Percentiles rank a stretch among this genome's conserved stretches.
phyloP scores from a whole-genome alignment of 805 yeast genomes.

The Cyberlindnera japonica region DNA sequence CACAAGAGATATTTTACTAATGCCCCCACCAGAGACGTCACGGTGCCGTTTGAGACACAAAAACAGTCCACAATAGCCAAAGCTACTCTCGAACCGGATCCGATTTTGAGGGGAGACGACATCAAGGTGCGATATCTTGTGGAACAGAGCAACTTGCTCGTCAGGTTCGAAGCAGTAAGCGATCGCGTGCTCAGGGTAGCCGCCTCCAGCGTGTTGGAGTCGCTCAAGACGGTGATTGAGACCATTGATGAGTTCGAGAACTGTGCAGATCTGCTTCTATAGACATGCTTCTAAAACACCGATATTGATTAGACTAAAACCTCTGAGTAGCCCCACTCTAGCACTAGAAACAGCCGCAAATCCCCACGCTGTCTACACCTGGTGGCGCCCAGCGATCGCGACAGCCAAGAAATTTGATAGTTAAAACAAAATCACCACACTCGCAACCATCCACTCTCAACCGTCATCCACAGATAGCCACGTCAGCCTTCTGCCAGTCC shows the following conservation, averaged over 20 bases:
- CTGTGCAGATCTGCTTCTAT: background rate
- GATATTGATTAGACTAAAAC: too few species aligned
- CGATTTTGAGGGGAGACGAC: constrained; percentile 70
- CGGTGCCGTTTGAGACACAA: constrained; percentile 58
- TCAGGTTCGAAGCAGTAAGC: constrained; percentile 55
- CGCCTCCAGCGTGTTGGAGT: constrained; percentile 75
- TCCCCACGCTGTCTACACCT: too few species aligned
- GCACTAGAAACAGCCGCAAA: too few species aligned
- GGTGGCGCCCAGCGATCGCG: too few species aligned
- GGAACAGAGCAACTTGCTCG: constrained; percentile 34
- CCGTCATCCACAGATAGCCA: background rate
- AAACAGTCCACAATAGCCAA: constrained; percentile 63
- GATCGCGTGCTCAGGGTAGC: constrained; percentile 82
- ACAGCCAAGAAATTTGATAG: background rate
- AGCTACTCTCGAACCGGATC: constrained; percentile 68
- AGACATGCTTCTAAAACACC: too few species aligned
- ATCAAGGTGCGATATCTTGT: constrained; percentile 45
- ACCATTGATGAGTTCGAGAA: constrained; percentile 67
- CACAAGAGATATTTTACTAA: background rate
- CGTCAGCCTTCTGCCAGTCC: background rate
- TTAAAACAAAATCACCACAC: background rate
- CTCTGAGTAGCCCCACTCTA: background rate
- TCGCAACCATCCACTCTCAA: background rate
- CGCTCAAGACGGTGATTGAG: constrained; percentile 71
- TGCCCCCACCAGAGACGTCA: constrained; percentile 35